Conservation (phyloP, 1,284 basidiomycete genomes). For the Irpex lacteus region DNA sequence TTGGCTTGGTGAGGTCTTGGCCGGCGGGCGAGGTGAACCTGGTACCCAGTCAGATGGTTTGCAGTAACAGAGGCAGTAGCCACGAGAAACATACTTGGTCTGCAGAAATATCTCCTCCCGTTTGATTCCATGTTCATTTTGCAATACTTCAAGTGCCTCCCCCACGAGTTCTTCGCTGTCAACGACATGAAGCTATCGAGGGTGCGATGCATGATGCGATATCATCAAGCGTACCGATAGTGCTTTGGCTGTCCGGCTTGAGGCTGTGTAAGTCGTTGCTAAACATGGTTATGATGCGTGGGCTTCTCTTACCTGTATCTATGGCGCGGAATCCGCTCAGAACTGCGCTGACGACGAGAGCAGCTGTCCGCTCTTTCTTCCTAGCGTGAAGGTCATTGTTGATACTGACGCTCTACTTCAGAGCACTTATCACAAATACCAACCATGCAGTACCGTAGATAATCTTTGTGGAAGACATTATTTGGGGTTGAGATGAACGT, state of each 20-base stretch:
- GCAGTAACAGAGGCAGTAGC: neutral
- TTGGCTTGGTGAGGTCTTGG: conserved; percentile 63
- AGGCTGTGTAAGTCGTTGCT: too few relatives aligned
- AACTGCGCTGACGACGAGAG: conserved; percentile 69
- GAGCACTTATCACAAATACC: neutral
- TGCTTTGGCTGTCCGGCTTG: conserved; percentile 76
- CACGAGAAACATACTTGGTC: conserved; percentile 56
- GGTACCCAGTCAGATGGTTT: neutral
- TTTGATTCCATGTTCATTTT: conserved; percentile 33
- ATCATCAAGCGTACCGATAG: conserved; percentile 49
- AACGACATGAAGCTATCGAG: neutral
- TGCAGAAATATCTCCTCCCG: conserved; percentile 42
- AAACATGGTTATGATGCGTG: too few relatives aligned
- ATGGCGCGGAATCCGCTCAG: conserved; percentile 75
- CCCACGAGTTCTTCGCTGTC: conserved; percentile 77
- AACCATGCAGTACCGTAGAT: conserved; percentile 74
- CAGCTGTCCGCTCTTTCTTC: conserved; percentile 72
- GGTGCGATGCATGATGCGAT: conserved; percentile 5
- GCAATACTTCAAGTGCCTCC: conserved; percentile 51
- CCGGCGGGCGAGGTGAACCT: conserved; percentile 70
- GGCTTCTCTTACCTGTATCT: too few relatives aligned
- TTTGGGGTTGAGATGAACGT: neutral
- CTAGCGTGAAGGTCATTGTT: conserved; percentile 28
- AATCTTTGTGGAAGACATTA: conserved; percentile 34
- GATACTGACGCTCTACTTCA: neutral